phyloP scores from a whole-genome alignment of 1,284 basidiomycete species.

The Melampsora larici-populina region DNA sequence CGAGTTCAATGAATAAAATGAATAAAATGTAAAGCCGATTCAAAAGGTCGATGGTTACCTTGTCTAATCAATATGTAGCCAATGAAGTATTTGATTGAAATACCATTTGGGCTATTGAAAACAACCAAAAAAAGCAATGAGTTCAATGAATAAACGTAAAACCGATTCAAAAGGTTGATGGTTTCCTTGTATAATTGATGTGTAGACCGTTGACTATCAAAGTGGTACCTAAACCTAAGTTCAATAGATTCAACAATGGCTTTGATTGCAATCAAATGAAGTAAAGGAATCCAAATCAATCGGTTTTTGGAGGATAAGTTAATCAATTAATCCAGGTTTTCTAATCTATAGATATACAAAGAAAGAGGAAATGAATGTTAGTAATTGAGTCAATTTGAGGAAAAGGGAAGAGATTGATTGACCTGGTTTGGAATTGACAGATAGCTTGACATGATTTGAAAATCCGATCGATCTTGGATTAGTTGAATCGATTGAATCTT shows the following conservation, averaged over 20 bases:
- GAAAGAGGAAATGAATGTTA: too few relatives aligned
- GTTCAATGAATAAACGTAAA: too few relatives aligned
- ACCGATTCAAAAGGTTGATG: too few relatives aligned
- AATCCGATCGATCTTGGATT: neutral
- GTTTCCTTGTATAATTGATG: slow-evolving; percentile 88
- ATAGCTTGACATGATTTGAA: neutral
- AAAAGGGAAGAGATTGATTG: neutral
- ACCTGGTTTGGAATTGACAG: slow-evolving; percentile 14
- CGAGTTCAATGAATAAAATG: slow-evolving; percentile 27
- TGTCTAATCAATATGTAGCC: too few relatives aligned
- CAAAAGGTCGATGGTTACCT: neutral
- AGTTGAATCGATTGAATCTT: neutral
- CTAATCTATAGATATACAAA: too few relatives aligned
- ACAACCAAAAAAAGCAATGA: too few relatives aligned
- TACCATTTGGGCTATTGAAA: too few relatives aligned
- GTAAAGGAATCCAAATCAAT: slow-evolving; percentile 11
- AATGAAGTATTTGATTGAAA: too few relatives aligned
- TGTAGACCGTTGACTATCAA: slow-evolving; percentile 78
- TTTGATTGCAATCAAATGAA: neutral
- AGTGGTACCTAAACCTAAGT: slow-evolving; percentile 90
- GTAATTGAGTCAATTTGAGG: neutral
- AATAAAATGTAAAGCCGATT: neutral
- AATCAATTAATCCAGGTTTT: neutral
- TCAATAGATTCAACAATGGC: slow-evolving; percentile 59
- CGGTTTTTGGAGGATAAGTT: slow-evolving; percentile 65